Conservation (phyloP, 2,329 filamentous ascomycete genomes). For the Atkinsonella hypoxylon region DNA sequence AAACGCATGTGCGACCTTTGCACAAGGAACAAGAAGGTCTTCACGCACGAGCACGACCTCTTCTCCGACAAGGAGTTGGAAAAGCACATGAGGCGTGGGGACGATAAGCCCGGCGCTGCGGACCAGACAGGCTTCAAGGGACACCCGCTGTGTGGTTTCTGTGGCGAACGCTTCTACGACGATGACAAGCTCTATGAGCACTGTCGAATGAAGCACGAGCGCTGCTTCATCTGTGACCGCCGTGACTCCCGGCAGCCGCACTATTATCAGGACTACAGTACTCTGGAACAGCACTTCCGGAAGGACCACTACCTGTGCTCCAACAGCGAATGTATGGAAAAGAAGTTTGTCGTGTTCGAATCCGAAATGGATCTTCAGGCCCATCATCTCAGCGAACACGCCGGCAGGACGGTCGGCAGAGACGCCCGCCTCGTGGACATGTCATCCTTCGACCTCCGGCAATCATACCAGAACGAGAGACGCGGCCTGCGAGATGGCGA, state of each 20-base stretch:
- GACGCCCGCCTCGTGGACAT: conserved; percentile 82
- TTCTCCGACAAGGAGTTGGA: conserved; percentile 73
- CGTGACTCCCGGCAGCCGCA: conserved; percentile 59
- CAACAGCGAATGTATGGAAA: conserved; percentile 81
- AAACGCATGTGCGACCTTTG: conserved; percentile 90
- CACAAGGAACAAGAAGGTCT: conserved; percentile 89
- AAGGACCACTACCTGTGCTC: conserved; percentile 78
- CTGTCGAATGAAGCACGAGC: conserved; percentile 86
- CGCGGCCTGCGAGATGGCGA: conserved; percentile 21
- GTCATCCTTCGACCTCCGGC: conserved; percentile 68
- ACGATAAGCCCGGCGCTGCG: conserved; percentile 77
- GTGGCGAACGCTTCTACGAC: conserved; percentile 83
- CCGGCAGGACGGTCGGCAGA: conserved; percentile 70
- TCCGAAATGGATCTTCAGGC: conserved; percentile 91
- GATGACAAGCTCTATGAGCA: conserved; percentile 91
- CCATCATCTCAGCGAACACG: conserved; percentile 78
- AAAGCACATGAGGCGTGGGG: conserved; percentile 80
- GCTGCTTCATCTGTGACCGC: conserved; percentile 88
- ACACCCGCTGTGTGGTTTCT: conserved; percentile 90
- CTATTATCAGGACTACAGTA: conserved; percentile 83
- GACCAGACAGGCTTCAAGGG: conserved; percentile 96
- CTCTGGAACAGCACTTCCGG: conserved; percentile 75
- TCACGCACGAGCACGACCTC: conserved; percentile 93
- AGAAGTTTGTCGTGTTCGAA: conserved; percentile 95
- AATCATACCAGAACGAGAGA: conserved; percentile 54